phyloP scores from a whole-genome alignment of 768 basidiomycete genomes.

The Lactifluus echinatus region DNA sequence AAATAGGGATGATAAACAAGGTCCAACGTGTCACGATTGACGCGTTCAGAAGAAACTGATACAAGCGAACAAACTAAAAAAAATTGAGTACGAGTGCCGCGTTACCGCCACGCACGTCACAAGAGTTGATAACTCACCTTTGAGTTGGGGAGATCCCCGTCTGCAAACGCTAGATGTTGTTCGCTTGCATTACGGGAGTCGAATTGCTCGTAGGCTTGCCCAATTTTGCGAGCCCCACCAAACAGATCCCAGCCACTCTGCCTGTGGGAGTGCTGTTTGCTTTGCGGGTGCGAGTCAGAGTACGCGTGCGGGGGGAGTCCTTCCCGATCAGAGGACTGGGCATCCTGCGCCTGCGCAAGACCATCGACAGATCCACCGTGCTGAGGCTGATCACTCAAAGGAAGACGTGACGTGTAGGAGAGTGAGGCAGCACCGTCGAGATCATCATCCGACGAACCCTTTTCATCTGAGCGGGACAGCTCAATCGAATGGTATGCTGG shows the following conservation, averaged over 20 bases:
- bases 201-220: constrained; percentile 50
- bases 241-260: constrained; percentile 47
- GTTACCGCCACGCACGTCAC: not conserved
- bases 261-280: not conserved
- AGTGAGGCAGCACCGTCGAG: constrained; percentile 6
- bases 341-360: not conserved
- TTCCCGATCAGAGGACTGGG: not conserved
- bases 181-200: constrained; percentile 45
- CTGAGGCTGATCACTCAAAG: constrained; percentile 10
- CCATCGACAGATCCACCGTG: not conserved
- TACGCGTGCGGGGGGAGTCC: not conserved
- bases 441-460: constrained; percentile 1
- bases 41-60: constrained; percentile 65
- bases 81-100: not conserved
- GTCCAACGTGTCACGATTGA: constrained; percentile 77
- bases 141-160: constrained; percentile 53
- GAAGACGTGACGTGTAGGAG: constrained; percentile 7
- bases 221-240: constrained; percentile 41
- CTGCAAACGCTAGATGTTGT: constrained; percentile 45
- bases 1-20: constrained; percentile 66
- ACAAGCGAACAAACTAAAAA: constrained; percentile 48
- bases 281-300: not conserved
- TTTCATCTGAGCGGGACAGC: not conserved
- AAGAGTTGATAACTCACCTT: constrained; percentile 29
- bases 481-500: not conserved